Conservation (phyloP, 345 rosid species). For the Turritis glabra region DNA sequence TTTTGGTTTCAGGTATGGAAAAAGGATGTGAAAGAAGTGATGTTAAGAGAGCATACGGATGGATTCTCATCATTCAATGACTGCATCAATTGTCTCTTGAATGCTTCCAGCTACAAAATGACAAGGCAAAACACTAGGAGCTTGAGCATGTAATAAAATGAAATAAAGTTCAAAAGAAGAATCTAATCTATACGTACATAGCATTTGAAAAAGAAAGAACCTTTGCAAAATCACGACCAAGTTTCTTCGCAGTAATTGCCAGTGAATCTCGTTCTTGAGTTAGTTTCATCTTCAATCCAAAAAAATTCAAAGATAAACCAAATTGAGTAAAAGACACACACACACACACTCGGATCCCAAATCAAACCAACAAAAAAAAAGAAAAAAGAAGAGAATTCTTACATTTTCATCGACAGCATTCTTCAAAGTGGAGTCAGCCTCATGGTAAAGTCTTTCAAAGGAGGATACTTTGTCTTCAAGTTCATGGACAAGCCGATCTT, state of each 20-base stretch:
- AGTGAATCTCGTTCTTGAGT: conserved; percentile 75
- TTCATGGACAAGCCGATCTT: conserved; percentile 63
- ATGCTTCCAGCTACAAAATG: conserved; percentile 73
- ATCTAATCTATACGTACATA: not conserved
- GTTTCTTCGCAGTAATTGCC: conserved; percentile 72
- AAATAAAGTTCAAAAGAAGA: not conserved
- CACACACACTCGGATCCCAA: not conserved
- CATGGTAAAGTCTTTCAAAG: conserved; percentile 54
- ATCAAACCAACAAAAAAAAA: not conserved
- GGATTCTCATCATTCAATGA: conserved; percentile 74
- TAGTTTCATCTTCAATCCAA: conserved; percentile 59
- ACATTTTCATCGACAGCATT: conserved; percentile 71
- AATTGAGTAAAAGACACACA: not conserved
- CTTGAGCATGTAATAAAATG: not conserved
- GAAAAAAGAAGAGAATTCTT: not conserved
- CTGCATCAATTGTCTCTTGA: conserved; percentile 92
- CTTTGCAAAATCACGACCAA: conserved; percentile 81
- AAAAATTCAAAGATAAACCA: not conserved
- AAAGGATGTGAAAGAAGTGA: not conserved
- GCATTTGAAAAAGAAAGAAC: conserved; percentile 30
- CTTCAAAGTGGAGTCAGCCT: conserved; percentile 63
- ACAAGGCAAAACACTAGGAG: not conserved
- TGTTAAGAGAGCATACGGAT: conserved; percentile 45
- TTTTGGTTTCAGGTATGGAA: not conserved
- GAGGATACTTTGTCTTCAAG: conserved; percentile 54